Conservation (phyloP, 1,284 basidiomycete genomes). For the Cystobasidium sp. region DNA sequence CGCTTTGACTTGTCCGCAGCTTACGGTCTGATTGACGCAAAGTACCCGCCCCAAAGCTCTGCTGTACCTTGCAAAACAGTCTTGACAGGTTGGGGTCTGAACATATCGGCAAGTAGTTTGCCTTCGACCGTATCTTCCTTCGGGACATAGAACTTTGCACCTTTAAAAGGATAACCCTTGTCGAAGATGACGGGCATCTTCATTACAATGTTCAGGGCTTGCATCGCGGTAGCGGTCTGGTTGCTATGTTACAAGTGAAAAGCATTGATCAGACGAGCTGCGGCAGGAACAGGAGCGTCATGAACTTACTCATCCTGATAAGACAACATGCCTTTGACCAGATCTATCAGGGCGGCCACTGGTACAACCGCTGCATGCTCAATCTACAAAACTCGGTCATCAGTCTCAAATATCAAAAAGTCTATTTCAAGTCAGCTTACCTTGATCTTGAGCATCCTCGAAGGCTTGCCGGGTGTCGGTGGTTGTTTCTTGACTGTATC, state of each 20-base stretch:
- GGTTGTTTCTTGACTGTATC: conserved; percentile 10
- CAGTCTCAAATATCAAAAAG: not conserved
- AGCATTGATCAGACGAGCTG: not conserved
- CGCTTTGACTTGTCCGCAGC: not conserved
- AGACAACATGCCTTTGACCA: conserved; percentile 11
- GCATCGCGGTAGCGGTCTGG: conserved; percentile 19
- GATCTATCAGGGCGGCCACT: conserved; percentile 1
- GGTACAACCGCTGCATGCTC: conserved; percentile 4
- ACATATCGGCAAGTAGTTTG: not conserved
- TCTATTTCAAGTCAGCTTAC: not conserved
- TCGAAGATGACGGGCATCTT: conserved; percentile 20
- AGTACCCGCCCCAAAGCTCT: conserved; percentile 34
- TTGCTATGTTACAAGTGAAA: not conserved
- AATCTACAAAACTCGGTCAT: not conserved
- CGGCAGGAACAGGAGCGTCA: not conserved
- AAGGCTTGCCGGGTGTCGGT: not conserved
- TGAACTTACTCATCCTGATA: conserved; percentile 8
- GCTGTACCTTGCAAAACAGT: not conserved
- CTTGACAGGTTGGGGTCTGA: not conserved
- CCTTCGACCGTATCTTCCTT: not conserved
- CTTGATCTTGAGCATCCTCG: conserved; percentile 16
- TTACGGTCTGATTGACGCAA: conserved; percentile 30
- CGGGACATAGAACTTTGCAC: conserved; percentile 12
- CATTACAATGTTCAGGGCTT: conserved; percentile 37
- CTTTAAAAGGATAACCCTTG: not conserved